Evolutionary conservation across 2,329 filamentous ascomycete species (phyloP).

Genomic region (Aurifilum marmelostoma): DNA sequence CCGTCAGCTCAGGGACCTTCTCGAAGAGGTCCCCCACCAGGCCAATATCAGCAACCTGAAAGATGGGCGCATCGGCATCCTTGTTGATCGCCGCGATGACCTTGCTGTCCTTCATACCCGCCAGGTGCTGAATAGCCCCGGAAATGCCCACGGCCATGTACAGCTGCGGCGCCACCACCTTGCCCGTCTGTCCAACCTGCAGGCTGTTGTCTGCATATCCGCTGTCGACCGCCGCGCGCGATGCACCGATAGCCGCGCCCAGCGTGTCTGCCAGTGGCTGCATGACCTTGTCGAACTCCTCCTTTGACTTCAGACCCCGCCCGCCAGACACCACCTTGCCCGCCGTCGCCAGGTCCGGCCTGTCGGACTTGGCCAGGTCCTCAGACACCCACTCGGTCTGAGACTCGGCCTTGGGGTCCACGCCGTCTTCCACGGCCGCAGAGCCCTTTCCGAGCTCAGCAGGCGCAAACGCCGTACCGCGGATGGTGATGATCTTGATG

Average conservation of each 20-base stretch:
- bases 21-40: slow-evolving; percentile 95
- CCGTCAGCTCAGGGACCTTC: slow-evolving; percentile 91
- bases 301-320: slow-evolving; percentile 94
- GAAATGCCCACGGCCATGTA: slow-evolving; percentile 96
- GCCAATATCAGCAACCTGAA: slow-evolving; percentile 96
- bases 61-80: slow-evolving; percentile 94
- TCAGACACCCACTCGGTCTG: slow-evolving; percentile 91
- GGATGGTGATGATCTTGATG: slow-evolving; percentile 88
- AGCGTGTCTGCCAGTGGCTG: slow-evolving; percentile 88
- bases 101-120: slow-evolving; percentile 99
- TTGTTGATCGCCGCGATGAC: slow-evolving; percentile 99
- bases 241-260: slow-evolving; percentile 94
- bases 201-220: slow-evolving; percentile 98
- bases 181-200: slow-evolving; percentile 97
- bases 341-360: slow-evolving; percentile 91
- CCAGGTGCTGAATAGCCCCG: slow-evolving; percentile 95
- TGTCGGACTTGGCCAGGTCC: slow-evolving; percentile 88
- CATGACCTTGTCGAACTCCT: slow-evolving; percentile 94
- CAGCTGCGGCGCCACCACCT: slow-evolving; percentile 94
- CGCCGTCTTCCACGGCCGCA: slow-evolving; percentile 77
- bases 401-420: slow-evolving; percentile 76
- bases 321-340: slow-evolving; percentile 89
- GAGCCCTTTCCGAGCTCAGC: slow-evolving; percentile 72
- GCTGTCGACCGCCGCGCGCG: slow-evolving; percentile 91
- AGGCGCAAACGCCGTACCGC: slow-evolving; percentile 87